Evolutionary conservation across 371 early-diverging fungal species (phyloP).

Genomic region (Actinomortierella ambigua): DNA sequence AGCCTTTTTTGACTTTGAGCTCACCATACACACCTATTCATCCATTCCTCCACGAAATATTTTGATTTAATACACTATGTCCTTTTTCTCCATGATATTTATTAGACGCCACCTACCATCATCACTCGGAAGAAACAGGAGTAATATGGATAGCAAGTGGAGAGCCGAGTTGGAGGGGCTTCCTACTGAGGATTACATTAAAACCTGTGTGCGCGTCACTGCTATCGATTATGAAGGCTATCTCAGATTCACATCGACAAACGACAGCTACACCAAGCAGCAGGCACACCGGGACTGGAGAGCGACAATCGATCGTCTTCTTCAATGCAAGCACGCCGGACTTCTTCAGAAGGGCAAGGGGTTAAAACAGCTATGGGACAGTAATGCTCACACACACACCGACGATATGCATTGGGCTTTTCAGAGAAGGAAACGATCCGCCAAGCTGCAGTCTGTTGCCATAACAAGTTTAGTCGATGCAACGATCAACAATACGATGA

Average conservation of each 20-base stretch:
- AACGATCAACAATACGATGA: conserved; percentile 12
- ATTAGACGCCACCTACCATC: conserved; percentile 11
- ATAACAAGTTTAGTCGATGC: conserved; percentile 18
- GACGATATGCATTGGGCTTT: conserved; percentile 21
- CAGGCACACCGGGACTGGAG: conserved; percentile 20
- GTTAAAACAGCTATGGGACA: conserved; percentile 19
- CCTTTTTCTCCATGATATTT: background rate
- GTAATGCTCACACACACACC: conserved; percentile 9
- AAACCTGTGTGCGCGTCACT: conserved; percentile 12
- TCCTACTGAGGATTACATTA: conserved; percentile 14
- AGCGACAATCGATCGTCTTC: conserved; percentile 23
- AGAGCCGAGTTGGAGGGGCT: conserved; percentile 16
- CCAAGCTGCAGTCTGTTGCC: conserved; percentile 20
- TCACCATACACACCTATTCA: conserved; percentile 9
- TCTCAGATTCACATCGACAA: conserved; percentile 18
- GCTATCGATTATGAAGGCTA: conserved; percentile 14
- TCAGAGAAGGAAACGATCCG: conserved; percentile 18
- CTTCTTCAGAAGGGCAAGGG: conserved; percentile 16
- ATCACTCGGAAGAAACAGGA: conserved; percentile 17
- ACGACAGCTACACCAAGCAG: conserved; percentile 14
- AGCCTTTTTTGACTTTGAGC: conserved; percentile 25
- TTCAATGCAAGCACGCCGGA: conserved; percentile 15
- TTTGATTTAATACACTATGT: conserved; percentile 8
- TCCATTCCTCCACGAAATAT: too few species aligned
- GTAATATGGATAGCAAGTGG: conserved; percentile 9